Evolutionary conservation across 495 filamentous ascomycete genomes (phyloP), one percentile per base, ranked within the genome.

Genomic region (Hypoxylon lenormandii): DNA sequence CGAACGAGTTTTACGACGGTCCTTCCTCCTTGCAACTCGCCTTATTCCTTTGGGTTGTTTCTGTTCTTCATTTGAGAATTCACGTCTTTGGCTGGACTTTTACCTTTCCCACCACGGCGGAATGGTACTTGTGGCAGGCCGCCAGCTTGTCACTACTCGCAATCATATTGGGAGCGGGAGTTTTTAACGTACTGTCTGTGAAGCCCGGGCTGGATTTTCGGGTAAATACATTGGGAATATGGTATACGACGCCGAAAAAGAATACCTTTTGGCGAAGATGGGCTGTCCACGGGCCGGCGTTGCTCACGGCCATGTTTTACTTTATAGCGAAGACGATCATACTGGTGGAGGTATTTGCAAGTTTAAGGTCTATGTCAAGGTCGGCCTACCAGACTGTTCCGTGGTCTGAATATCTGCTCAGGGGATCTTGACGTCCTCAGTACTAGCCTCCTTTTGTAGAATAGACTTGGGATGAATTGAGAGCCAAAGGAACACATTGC

Each of bases 1-100:
- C 71, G 0, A 78, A 79, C 52, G 77, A 78, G 37, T 72, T 72
- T 57, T 59, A 67, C 0, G 58, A 60, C 1, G 59, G 64, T 6
- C 69, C 72, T 4, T 66, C 65, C 7, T 67, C 63, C 0, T 42
- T 56, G 4, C 62, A 66, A 19, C 56, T 67, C 49, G 72, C 72
- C 3, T 53, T 60, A 5, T 58, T 72, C 19, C 37, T 61, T n/a
- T 72, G 72, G 64, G 51, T 70, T 1, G 40, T 73, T 1, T 70
- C 72, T 11, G 55, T 75, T 3, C 26, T 60, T 0, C 70, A 72
- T 48, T 65, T 65, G 1, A 23, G 28, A 6, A 21, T 70, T 15
- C 70, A 73, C 49, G 36, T 72, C 12, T 16, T 64, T n/a, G 60
- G 64, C 5, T 75, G 69, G 70, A 55, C 47, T 18, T 75, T 75